phyloP scores from a whole-genome alignment of 2,329 filamentous ascomycete species.

The Venturia effusa region DNA sequence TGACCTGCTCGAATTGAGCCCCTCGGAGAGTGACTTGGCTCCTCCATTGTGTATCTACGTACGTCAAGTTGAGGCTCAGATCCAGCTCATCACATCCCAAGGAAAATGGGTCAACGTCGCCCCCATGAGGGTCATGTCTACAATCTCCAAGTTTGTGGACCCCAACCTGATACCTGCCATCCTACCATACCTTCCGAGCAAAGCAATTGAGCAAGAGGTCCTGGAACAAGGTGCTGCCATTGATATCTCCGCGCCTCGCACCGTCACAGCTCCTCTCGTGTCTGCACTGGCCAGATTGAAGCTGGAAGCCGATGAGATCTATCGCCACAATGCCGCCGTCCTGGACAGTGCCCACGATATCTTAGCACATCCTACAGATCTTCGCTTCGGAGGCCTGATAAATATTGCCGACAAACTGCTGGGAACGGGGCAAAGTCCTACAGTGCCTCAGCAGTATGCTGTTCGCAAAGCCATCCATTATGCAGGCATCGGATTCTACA shows the following conservation, averaged over 20 bases:
- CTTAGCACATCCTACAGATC: conserved; percentile 32
- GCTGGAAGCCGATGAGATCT: conserved; percentile 34
- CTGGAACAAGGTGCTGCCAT: conserved; percentile 25
- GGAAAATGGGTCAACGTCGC: conserved; percentile 41
- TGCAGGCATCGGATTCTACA: conserved; percentile 1
- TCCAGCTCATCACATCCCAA: conserved; percentile 40
- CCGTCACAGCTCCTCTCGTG: conserved; percentile 34
- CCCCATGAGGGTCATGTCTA: conserved; percentile 12
- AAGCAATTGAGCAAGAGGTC: conserved; percentile 24
- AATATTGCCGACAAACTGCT: conserved; percentile 36
- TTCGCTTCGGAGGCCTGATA: conserved; percentile 36
- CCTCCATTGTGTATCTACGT: conserved; percentile 36
- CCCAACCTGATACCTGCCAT: conserved; percentile 35
- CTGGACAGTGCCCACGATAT: conserved; percentile 40
- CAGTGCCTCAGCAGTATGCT: conserved; percentile 50
- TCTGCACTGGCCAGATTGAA: conserved; percentile 33
- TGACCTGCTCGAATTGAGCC: conserved; percentile 37
- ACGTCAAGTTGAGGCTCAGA: conserved; percentile 25
- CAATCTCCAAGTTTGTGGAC: conserved; percentile 38
- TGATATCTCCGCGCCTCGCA: conserved; percentile 32
- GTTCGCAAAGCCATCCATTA: conserved; percentile 52
- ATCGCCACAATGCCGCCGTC: conserved; percentile 33
- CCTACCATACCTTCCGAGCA: conserved; percentile 39
- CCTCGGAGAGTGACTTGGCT: neutral
- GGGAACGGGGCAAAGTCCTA: conserved; percentile 21